Evolutionary conservation across 495 filamentous ascomycete species (phyloP), one percentile per base, ranked within the genome.

Genomic region (Aspergillus conjunctus): DNA sequence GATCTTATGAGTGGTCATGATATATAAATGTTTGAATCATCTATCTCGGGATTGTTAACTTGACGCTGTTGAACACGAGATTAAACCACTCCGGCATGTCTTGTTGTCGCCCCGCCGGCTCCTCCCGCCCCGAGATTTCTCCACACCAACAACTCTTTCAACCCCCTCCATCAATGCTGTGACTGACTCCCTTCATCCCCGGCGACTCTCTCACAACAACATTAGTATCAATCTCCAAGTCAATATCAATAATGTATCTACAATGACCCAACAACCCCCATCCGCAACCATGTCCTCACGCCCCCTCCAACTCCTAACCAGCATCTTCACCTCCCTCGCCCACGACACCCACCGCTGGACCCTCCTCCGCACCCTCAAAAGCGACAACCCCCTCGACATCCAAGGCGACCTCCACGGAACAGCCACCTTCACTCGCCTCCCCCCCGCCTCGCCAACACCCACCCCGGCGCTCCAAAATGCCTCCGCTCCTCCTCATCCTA

Each of bases 341-440:
- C 67, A 58, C 32, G 52, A 56, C 64, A 63, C 54, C 39, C 62
- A 58, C 18, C 64, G 62, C 59, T 80, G 78, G 78, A 58, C 68
- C 11, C 68, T 80, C 50, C 71, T 63, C 48, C 75, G 78, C 21
- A 73, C 68, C 21, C 73, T 80, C n/a, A 74, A 73, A 41, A 78
- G 75, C 64, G 69, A 74, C 41, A 79, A 80, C 61, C 70, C 72
- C 7, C 63, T 71, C 18, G 76, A 80, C 54, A 68, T 79, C 34
- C 71, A 75, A 30, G 78, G 78, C 53, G 67, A 73, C 51, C 61
- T 79, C 15, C 71, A 61, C 50, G 78, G 78, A 39, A 71, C 68
- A 2, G 78, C 78, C n/a, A 71, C 66, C 37, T 80, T 80, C 63
- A 70, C 66, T 41, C 60, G 69, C 1, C 64, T 73, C n/a, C 53